Evolutionary conservation across 495 filamentous ascomycete genomes (phyloP).

Genomic region (Podospora pseudopauciseta): DNA sequence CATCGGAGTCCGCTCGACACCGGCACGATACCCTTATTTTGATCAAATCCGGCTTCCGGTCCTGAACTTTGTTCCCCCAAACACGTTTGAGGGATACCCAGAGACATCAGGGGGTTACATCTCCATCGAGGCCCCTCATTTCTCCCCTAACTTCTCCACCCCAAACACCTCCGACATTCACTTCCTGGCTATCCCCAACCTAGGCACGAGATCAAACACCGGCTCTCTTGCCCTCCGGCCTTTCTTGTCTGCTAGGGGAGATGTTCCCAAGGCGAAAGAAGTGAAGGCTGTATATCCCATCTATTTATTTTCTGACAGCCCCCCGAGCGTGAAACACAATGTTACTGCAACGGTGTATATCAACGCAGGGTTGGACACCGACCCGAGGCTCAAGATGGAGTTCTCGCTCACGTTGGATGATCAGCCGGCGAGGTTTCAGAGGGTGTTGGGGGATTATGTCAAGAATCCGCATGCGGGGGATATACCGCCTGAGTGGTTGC

Average conservation of each 20-base stretch:
- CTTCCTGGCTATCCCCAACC: slow-evolving; percentile 36
- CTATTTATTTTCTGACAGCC: slow-evolving; percentile 45
- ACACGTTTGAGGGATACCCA: slow-evolving; percentile 52
- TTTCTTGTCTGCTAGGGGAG: slow-evolving; percentile 35
- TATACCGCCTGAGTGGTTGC: slow-evolving; percentile 51
- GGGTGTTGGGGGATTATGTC: slow-evolving; percentile 46
- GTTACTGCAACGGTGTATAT: slow-evolving; percentile 56
- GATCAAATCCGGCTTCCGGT: slow-evolving; percentile 49
- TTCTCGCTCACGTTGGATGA: slow-evolving; percentile 48
- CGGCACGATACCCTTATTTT: slow-evolving; percentile 48
- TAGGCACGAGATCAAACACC: slow-evolving; percentile 46
- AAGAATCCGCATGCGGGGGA: slow-evolving; percentile 37
- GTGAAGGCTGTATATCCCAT: slow-evolving; percentile 51
- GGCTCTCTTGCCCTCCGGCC: slow-evolving; percentile 50
- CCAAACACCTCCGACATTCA: slow-evolving; percentile 26
- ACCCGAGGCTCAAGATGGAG: slow-evolving; percentile 29
- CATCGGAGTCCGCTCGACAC: slow-evolving; percentile 45
- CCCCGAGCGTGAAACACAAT: slow-evolving; percentile 6
- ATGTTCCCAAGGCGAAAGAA: slow-evolving; percentile 29
- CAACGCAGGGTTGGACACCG: slow-evolving; percentile 31
- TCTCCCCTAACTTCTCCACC: slow-evolving; percentile 17
- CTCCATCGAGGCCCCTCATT: slow-evolving; percentile 55
- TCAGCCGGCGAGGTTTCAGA: slow-evolving; percentile 39
- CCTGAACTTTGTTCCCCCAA: slow-evolving; percentile 43
- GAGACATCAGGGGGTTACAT: slow-evolving; percentile 48